phyloP scores from a whole-genome alignment of 2,329 filamentous ascomycete species.

The Laburnicola sp. region DNA sequence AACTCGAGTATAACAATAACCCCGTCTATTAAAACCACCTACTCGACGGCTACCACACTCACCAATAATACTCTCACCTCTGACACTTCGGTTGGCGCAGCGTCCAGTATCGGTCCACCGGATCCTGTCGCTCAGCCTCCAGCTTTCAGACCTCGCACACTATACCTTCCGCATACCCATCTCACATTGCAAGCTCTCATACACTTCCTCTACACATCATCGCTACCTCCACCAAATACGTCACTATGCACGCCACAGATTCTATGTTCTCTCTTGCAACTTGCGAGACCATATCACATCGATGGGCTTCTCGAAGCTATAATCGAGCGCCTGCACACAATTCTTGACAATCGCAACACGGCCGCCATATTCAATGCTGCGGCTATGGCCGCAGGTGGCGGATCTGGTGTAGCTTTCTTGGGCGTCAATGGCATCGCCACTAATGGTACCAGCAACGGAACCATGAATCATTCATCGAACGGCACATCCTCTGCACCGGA shows the following conservation, averaged over 20 bases:
- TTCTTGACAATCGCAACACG: conserved; percentile 90
- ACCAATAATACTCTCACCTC: conserved; percentile 44
- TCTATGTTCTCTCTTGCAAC: conserved; percentile 89
- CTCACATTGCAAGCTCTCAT: conserved; percentile 87
- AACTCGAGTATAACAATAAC: conserved; percentile 88
- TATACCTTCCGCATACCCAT: conserved; percentile 91
- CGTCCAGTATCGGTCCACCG: conserved; percentile 54
- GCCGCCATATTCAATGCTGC: conserved; percentile 98
- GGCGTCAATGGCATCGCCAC: conserved; percentile 33
- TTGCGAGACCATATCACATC: conserved; percentile 89
- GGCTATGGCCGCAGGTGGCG: conserved; percentile 95
- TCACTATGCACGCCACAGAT: conserved; percentile 91
- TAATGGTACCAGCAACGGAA: conserved; percentile 35
- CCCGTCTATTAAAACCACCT: conserved; percentile 60
- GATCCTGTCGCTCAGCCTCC: conserved; percentile 59
- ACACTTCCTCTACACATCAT: conserved; percentile 91
- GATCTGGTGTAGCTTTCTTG: conserved; percentile 73
- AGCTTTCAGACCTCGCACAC: conserved; percentile 74
- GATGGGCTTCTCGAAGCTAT: conserved; percentile 91
- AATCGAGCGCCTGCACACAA: conserved; percentile 83
- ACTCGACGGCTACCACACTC: conserved; percentile 49
- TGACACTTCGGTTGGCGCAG: conserved; percentile 45
- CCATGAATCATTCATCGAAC: conserved; percentile 12
- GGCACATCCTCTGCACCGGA: conserved; percentile 18
- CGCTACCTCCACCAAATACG: conserved; percentile 74